Evolutionary conservation across 768 basidiomycete species (phyloP).

Genomic region (Podaxis sp.): DNA sequence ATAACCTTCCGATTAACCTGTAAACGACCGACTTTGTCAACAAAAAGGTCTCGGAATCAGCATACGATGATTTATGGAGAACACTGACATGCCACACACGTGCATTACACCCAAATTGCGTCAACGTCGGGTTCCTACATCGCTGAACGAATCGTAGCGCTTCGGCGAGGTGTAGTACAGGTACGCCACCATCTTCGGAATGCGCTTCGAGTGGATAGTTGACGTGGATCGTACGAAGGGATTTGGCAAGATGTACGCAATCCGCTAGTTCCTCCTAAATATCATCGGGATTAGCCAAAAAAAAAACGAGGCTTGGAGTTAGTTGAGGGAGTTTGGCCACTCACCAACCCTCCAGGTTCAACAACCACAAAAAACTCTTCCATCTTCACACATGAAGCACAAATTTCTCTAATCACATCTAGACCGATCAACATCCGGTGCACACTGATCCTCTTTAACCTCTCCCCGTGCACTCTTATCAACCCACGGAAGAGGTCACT

Average conservation of each 20-base stretch:
- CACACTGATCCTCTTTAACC: constrained; percentile 57
- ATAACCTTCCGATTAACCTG: constrained; percentile 47
- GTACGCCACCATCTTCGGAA: constrained; percentile 20
- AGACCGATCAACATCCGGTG: constrained; percentile 60
- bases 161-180: constrained; percentile 30
- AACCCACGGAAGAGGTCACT: constrained; percentile 52
- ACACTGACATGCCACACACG: constrained; percentile 65
- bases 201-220: constrained; percentile 41
- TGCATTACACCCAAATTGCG: constrained; percentile 66
- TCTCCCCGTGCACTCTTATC: constrained; percentile 45
- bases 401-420: constrained; percentile 50
- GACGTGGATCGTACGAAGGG: constrained; percentile 59
- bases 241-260: constrained; percentile 42
- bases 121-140: constrained; percentile 47
- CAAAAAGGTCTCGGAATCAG: constrained; percentile 3
- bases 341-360: constrained; percentile 45
- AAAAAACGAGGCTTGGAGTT: neutral
- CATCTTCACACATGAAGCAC: constrained; percentile 48
- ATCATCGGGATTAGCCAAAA: neutral
- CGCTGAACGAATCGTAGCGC: constrained; percentile 44
- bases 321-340: constrained; percentile 8
- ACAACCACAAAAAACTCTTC: constrained; percentile 65
- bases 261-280: constrained; percentile 38
- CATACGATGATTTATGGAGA: neutral
- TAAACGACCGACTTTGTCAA: neutral